Percentiles rank a stretch among this genome's conserved stretches.
phyloP scores from a whole-genome alignment of 2,329 filamentous ascomycete species.

The Calonectria ilicicola region DNA sequence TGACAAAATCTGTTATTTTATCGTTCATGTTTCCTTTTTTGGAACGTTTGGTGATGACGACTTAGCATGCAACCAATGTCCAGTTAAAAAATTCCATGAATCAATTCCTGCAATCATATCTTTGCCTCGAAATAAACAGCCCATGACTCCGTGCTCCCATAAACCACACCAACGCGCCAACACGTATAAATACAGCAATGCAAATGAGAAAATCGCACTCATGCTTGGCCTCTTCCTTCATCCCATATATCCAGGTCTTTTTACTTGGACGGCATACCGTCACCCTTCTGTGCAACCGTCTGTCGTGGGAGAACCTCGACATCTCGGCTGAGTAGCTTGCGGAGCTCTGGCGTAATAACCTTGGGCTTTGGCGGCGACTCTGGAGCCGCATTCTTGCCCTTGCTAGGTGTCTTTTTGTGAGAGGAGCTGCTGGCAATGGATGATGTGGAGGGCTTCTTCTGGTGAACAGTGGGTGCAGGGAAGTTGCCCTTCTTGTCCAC shows the following conservation, averaged over 20 bases:
- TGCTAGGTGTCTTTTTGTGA: conserved; percentile 33
- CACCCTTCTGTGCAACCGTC: conserved; percentile 50
- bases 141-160: conserved; percentile 34
- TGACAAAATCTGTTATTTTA: neutral
- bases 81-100: neutral
- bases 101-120: neutral
- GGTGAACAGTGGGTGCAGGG: conserved; percentile 62
- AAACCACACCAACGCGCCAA: conserved; percentile 14
- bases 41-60: neutral
- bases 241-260: neutral
- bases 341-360: conserved; percentile 69
- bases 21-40: neutral
- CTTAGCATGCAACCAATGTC: neutral
- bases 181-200: conserved; percentile 28
- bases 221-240: no score
- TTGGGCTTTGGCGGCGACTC: conserved; percentile 51
- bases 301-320: conserved; percentile 57
- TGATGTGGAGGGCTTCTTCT: conserved; percentile 29
- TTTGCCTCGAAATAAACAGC: neutral
- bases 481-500: conserved; percentile 94
- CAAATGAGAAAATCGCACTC: neutral
- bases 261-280: conserved; percentile 50
- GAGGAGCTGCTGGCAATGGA: conserved; percentile 24
- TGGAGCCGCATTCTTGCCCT: conserved; percentile 53
- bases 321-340: conserved; percentile 63